phyloP scores from a whole-genome alignment of 352 stramenopile genomes.

The Peronospora tabacina region DNA sequence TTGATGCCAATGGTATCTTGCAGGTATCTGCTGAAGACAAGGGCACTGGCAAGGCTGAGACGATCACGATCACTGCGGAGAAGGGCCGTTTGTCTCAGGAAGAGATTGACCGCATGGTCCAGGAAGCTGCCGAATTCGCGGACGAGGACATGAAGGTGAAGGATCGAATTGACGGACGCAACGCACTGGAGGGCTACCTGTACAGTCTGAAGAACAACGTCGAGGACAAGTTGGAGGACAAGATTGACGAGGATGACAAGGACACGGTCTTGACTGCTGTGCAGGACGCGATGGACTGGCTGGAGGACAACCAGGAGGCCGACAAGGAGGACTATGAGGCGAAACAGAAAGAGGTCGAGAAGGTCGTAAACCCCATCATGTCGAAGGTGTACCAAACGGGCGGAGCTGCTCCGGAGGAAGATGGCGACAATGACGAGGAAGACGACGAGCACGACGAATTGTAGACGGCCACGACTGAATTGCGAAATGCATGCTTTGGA shows the following conservation, averaged over 20 bases:
- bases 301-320: slow-evolving; percentile 98
- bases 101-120: slow-evolving; percentile 99
- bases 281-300: slow-evolving; percentile 98
- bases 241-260: slow-evolving; percentile 94
- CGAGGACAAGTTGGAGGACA: slow-evolving; percentile 92
- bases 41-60: slow-evolving; percentile 95
- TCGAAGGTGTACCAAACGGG: slow-evolving; percentile 91
- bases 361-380: slow-evolving; percentile 98
- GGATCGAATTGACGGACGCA: slow-evolving; percentile 94
- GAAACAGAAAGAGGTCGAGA: slow-evolving; percentile 99
- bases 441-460: slow-evolving; percentile 92
- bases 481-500: slow-evolving; percentile 20
- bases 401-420: slow-evolving; percentile 52
- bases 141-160: slow-evolving; percentile 98
- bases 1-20: slow-evolving; percentile 99
- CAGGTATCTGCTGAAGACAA: slow-evolving; percentile 97
- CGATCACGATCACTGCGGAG: slow-evolving; percentile 99
- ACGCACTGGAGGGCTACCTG: slow-evolving; percentile 95
- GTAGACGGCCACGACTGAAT: slow-evolving; percentile 49
- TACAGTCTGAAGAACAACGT: slow-evolving; percentile 94
- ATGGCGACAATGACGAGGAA: slow-evolving; percentile 75
- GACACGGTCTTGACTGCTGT: slow-evolving; percentile 85
- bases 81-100: slow-evolving; percentile 97
- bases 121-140: slow-evolving; percentile 96
- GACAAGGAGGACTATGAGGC: slow-evolving; percentile 95